Evolutionary conservation across 225 moss, liverwort and hornwort species (phyloP).

Genomic region (Marchantia paleacea): DNA sequence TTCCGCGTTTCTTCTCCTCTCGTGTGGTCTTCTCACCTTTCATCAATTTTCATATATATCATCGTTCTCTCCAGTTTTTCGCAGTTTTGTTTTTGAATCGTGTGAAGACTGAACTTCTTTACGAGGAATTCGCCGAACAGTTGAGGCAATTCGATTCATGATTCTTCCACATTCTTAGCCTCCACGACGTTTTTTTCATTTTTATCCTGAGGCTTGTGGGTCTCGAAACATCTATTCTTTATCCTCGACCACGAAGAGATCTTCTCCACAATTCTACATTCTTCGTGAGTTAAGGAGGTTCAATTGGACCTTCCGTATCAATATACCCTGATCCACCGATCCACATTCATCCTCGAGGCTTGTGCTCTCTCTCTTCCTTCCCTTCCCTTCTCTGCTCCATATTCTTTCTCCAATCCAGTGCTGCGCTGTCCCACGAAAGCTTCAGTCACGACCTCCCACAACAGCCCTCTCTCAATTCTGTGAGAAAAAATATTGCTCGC

Average conservation of each 20-base stretch:
- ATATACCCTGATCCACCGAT: not conserved
- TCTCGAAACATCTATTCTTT: not conserved
- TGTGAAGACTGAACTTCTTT: not conserved
- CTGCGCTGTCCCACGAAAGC: not conserved
- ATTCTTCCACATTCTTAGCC: not conserved
- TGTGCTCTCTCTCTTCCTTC: conserved; percentile 5
- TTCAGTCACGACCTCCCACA: no score
- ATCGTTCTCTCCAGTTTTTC: not conserved
- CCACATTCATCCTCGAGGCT: not conserved
- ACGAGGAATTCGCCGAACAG: not conserved
- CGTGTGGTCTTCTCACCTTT: not conserved
- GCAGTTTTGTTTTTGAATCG: not conserved
- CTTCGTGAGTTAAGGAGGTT: no score
- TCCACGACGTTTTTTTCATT: not conserved
- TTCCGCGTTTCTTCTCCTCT: not conserved
- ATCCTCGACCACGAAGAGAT: not conserved
- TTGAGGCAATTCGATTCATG: not conserved
- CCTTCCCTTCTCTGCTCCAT: not conserved
- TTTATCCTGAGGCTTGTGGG: not conserved
- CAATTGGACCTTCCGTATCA: no score
- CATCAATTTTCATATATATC: not conserved
- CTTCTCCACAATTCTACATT: not conserved
- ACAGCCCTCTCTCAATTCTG: no score
- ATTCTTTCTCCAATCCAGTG: not conserved
- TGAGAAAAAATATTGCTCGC: no score